A percentile compares a stretch with the other conserved stretches of the same genome.
phyloP scores from a whole-genome alignment of 2,329 filamentous ascomycete genomes.

The Mollisiaceae sp. region DNA sequence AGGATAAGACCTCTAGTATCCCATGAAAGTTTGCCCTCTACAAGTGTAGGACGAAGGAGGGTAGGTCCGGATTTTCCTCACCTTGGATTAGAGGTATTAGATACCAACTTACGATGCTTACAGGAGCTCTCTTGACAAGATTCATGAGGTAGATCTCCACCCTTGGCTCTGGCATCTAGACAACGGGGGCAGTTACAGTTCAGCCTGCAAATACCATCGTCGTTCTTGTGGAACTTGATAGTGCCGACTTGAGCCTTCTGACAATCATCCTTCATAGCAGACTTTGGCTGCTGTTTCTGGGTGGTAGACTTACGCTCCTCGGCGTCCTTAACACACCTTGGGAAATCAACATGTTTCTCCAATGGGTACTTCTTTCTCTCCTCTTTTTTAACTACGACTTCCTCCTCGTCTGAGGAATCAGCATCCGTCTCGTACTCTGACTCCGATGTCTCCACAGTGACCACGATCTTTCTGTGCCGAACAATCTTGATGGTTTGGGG shows the following conservation, averaged over 20 bases:
- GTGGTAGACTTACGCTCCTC: neutral
- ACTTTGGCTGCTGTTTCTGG: neutral
- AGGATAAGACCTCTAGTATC: neutral
- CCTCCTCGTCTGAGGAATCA: neutral
- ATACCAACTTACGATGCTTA: neutral
- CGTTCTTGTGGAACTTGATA: neutral
- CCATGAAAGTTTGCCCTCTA: neutral
- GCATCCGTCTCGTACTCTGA: neutral
- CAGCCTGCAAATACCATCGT: neutral
- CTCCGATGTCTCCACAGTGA: neutral
- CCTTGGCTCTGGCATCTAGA: neutral
- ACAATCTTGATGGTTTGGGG: neutral
- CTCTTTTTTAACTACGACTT: neutral
- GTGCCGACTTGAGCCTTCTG: neutral
- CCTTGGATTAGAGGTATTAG: neutral
- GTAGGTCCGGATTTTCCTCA: neutral
- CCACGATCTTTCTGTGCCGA: neutral
- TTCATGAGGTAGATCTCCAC: neutral
- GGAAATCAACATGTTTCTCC: neutral
- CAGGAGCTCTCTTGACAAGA: neutral
- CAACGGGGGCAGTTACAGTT: constrained; percentile 1
- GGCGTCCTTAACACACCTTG: neutral
- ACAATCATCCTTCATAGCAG: neutral
- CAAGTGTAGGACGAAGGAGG: neutral
- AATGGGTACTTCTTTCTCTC: neutral